A percentile compares a stretch with the other conserved stretches of the same genome.
phyloP scores from a whole-genome alignment of 768 basidiomycete species.

The Leccinum arenicola region DNA sequence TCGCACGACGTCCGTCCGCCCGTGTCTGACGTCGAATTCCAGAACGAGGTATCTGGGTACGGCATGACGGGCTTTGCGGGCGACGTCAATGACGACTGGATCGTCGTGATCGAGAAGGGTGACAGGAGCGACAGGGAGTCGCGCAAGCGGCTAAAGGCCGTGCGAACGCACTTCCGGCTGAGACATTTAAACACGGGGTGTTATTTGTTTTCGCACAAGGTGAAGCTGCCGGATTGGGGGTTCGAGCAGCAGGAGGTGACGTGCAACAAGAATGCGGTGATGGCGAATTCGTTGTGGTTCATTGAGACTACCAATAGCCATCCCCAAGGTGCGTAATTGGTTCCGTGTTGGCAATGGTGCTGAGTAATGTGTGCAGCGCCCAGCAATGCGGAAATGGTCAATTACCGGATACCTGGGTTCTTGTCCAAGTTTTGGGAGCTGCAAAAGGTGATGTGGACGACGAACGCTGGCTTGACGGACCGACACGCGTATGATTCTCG shows the following conservation, averaged over 20 bases:
- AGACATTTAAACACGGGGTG: slow-evolving; percentile 87
- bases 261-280: slow-evolving; percentile 96
- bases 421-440: slow-evolving; percentile 87
- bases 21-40: slow-evolving; percentile 96
- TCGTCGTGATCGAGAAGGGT: slow-evolving; percentile 79
- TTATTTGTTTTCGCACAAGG: slow-evolving; percentile 97
- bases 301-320: slow-evolving; percentile 80
- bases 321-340: slow-evolving; percentile 53
- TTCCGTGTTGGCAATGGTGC: neutral
- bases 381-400: slow-evolving; percentile 71
- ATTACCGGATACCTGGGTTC: slow-evolving; percentile 90
- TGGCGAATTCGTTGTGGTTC: slow-evolving; percentile 89
- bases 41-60: slow-evolving; percentile 96
- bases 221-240: slow-evolving; percentile 97
- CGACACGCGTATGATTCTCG: slow-evolving; percentile 94
- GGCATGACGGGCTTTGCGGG: slow-evolving; percentile 83
- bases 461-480: slow-evolving; percentile 94
- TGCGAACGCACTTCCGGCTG: slow-evolving; percentile 80
- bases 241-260: slow-evolving; percentile 99
- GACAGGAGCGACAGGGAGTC: slow-evolving; percentile 64
- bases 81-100: slow-evolving; percentile 92
- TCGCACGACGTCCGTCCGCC: slow-evolving; percentile 95
- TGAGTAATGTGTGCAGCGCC: slow-evolving; percentile 49
- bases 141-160: slow-evolving; percentile 66
- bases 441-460: slow-evolving; percentile 95